phyloP scores from a whole-genome alignment of 1,139 yeast genomes.

The Yamadazyma epiphylla region DNA sequence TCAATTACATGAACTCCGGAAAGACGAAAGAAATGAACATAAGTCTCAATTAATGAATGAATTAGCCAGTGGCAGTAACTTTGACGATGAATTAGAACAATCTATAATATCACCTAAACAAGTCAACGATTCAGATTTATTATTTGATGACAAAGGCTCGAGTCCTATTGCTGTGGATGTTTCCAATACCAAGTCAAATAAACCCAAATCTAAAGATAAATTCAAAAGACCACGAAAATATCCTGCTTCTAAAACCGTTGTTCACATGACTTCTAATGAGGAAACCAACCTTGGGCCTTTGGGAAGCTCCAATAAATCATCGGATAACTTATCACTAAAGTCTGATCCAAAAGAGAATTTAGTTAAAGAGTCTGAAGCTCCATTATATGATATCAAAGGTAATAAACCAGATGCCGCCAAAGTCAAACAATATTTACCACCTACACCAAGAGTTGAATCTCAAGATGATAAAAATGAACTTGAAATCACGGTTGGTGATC shows the following conservation, averaged over 20 bases:
- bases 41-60: conserved; percentile 33
- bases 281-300: conserved; percentile 40
- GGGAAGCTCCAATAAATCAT: conserved; percentile 19
- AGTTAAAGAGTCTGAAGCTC: conserved; percentile 45
- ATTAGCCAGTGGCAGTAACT: conserved; percentile 28
- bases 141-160: conserved; percentile 29
- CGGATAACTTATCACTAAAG: conserved; percentile 14
- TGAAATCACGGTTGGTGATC: conserved; percentile 81
- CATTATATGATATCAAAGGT: conserved; percentile 40
- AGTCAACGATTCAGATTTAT: conserved; percentile 18
- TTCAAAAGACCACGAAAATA: conserved; percentile 44
- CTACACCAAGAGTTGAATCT: conserved; percentile 1
- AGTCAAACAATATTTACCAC: background rate
- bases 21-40: conserved; percentile 34
- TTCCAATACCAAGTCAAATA: conserved; percentile 6
- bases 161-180: conserved; percentile 30
- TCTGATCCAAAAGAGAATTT: conserved; percentile 19
- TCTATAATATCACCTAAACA: conserved; percentile 20
- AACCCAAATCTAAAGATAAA: conserved; percentile 16
- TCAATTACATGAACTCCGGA: conserved; percentile 29
- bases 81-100: conserved; percentile 16
- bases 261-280: conserved; percentile 22
- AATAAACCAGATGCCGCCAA: conserved; percentile 4
- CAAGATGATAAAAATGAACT: conserved; percentile 24
- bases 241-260: conserved; percentile 25